These are phyloP conservation scores for Linnemannia schmuckeri DNA, from an alignment of 192 early-diverging fungal species.

Conservation along the genomic window DNA sequence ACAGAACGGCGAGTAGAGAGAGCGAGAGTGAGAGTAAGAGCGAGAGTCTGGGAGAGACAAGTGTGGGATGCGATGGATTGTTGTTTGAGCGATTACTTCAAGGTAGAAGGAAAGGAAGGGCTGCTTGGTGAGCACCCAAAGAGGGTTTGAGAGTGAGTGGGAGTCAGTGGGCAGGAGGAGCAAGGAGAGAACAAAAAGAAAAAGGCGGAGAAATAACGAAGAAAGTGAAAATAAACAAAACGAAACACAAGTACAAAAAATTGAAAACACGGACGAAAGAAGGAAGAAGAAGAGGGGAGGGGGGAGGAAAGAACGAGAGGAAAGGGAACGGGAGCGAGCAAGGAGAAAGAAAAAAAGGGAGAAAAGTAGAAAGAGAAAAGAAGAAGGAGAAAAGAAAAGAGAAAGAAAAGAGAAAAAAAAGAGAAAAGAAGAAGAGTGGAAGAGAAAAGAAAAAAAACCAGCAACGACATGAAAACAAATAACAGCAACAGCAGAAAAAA, in stretches of 20 bases:
- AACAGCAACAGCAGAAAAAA: neutral
- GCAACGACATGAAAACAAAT: neutral
- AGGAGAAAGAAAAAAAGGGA: neutral
- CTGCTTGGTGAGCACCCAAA: neutral
- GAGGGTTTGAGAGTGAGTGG: slow-evolving; percentile 3
- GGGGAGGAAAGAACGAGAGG: slow-evolving; percentile 4
- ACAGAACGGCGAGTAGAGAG: neutral
- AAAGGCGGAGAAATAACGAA: slow-evolving; percentile 13
- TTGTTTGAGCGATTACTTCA: neutral
- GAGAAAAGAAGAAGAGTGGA: neutral
- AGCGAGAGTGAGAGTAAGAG: neutral
- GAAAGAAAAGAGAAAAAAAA: neutral
- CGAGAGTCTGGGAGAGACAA: neutral
- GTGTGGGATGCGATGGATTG: neutral
- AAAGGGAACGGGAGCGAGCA: neutral
- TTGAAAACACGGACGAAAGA: too few species aligned
- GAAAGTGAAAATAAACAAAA: neutral
- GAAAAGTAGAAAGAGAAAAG: neutral
- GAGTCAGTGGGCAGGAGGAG: neutral
- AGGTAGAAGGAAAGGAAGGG: neutral
- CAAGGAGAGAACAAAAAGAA: neutral
- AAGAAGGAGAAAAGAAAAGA: neutral
- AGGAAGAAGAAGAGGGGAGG: neutral
- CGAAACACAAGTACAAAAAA: neutral
- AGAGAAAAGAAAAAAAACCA: neutral